phyloP scores from a whole-genome alignment of 73 alveolate species.

The Chromera velia region DNA sequence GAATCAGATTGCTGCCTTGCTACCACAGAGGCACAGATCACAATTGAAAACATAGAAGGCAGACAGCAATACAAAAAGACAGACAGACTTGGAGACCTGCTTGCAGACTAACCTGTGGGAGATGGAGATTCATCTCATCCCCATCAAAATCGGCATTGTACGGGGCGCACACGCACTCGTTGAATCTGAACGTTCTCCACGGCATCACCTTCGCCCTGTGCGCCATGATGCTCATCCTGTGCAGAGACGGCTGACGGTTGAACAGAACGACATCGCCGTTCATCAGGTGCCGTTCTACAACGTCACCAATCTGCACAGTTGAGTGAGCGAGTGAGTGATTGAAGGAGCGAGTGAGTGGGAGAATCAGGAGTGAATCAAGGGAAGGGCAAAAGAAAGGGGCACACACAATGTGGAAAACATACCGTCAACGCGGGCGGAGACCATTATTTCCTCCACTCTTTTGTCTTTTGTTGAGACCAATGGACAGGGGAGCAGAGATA shows the following conservation, averaged over 20 bases:
- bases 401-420: too few species aligned
- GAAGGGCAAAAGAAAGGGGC: too few species aligned
- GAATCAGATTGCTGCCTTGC: neutral
- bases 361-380: too few species aligned
- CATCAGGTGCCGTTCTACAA: slow-evolving; percentile 90
- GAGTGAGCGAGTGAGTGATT: too few species aligned
- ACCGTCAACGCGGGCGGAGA: too few species aligned
- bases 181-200: slow-evolving; percentile 93
- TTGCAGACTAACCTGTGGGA: slow-evolving; percentile 63
- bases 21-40: neutral
- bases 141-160: slow-evolving; percentile 99
- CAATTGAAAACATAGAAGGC: neutral
- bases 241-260: slow-evolving; percentile 98
- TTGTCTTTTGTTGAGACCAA: too few species aligned
- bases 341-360: too few species aligned
- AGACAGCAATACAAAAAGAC: neutral
- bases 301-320: slow-evolving; percentile 26
- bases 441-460: too few species aligned
- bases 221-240: slow-evolving; percentile 94
- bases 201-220: slow-evolving; percentile 92
- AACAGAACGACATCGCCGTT: slow-evolving; percentile 93
- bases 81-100: neutral
- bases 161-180: slow-evolving; percentile 96
- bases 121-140: slow-evolving; percentile 94
- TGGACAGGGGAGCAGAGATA: too few species aligned